Conservation (phyloP, 768 basidiomycete species). For the Lyophyllum decastes region DNA sequence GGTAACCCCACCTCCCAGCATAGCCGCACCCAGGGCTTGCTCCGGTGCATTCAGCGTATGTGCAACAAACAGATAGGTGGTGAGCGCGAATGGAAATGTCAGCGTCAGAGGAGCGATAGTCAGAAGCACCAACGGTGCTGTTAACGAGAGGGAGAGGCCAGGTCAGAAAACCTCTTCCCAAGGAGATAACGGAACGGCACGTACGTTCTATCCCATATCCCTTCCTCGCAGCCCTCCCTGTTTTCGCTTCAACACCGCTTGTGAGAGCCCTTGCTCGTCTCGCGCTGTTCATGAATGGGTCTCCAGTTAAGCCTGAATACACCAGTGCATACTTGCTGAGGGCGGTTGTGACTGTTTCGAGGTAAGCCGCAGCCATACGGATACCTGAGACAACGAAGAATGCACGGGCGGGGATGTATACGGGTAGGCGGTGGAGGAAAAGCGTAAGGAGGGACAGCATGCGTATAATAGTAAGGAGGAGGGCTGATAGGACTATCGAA, state of each 20-base stretch:
- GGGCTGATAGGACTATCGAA: constrained; percentile 71
- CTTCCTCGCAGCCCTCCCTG: constrained; percentile 39
- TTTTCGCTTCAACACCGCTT: constrained; percentile 28
- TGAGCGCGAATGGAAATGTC: constrained; percentile 79
- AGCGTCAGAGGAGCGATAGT: constrained; percentile 77
- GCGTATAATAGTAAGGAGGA: constrained; percentile 75
- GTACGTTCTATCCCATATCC: constrained; percentile 62
- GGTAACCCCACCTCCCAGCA: constrained; percentile 78
- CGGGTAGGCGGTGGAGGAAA: constrained; percentile 56
- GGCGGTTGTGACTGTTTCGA: constrained; percentile 52
- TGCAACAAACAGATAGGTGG: constrained; percentile 88
- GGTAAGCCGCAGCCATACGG: constrained; percentile 54
- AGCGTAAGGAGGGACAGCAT: constrained; percentile 51
- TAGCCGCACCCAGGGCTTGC: constrained; percentile 71
- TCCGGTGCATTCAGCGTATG: constrained; percentile 72
- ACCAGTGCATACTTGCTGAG: constrained; percentile 64
- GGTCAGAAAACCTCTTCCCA: neutral
- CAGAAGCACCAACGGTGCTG: constrained; percentile 70
- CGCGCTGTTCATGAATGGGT: constrained; percentile 61
- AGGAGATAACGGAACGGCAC: constrained; percentile 21
- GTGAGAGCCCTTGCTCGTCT: constrained; percentile 50
- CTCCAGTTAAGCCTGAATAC: constrained; percentile 77
- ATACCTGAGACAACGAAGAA: constrained; percentile 44
- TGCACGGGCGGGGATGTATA: constrained; percentile 49
- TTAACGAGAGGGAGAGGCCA: constrained; percentile 5